These are phyloP conservation scores for Meripilus lineatus DNA, from an alignment of 1,284 basidiomycete species.

Conservation along the genomic window DNA sequence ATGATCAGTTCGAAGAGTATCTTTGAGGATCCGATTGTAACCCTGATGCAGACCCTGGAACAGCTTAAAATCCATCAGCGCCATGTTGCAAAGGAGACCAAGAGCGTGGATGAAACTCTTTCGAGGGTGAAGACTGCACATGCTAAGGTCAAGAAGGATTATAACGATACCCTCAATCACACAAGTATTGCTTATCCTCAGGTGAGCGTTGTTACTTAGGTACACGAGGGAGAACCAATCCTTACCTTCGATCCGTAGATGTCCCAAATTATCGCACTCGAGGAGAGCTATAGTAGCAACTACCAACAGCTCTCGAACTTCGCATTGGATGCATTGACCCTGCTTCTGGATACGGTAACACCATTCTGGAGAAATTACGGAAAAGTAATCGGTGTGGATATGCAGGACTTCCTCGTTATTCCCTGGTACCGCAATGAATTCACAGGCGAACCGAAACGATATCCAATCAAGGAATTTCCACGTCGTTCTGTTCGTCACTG, in stretches of 20 bases:
- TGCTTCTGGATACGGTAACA: constrained; percentile 66
- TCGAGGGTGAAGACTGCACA: constrained; percentile 51
- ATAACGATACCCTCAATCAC: constrained; percentile 60
- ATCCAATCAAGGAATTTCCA: constrained; percentile 54
- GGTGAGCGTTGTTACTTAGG: constrained; percentile 33
- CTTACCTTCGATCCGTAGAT: constrained; percentile 36
- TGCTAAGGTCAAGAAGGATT: constrained; percentile 51
- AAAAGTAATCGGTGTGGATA: constrained; percentile 68
- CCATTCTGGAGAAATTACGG: constrained; percentile 77
- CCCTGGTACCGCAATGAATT: constrained; percentile 78
- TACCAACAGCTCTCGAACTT: constrained; percentile 76
- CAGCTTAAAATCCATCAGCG: constrained; percentile 34
- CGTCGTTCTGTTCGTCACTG: constrained; percentile 61
- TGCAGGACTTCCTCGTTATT: constrained; percentile 73
- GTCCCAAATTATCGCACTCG: constrained; percentile 58
- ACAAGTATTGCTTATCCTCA: constrained; percentile 74
- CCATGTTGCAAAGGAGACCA: constrained; percentile 35
- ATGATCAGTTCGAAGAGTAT: constrained; percentile 33
- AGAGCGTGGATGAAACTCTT: constrained; percentile 44
- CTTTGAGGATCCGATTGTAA: constrained; percentile 48
- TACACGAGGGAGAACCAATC: neutral
- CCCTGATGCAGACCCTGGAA: constrained; percentile 42
- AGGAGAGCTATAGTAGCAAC: constrained; percentile 70
- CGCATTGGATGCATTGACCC: constrained; percentile 66
- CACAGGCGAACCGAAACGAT: constrained; percentile 67